phyloP scores from a whole-genome alignment of 225 moss, liverwort and hornwort genomes.

The Thuidium tamariscinum region DNA sequence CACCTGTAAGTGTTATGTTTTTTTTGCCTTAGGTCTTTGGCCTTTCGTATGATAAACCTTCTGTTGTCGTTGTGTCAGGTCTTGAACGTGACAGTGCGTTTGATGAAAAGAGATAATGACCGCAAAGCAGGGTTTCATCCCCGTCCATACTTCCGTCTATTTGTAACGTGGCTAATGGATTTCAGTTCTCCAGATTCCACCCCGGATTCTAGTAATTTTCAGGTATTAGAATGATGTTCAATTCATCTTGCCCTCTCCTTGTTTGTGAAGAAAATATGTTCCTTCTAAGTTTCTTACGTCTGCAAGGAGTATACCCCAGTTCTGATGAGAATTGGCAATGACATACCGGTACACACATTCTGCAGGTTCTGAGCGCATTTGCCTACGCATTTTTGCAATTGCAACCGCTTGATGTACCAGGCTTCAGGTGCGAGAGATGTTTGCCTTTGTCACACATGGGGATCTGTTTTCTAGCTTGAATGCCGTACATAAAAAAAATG shows the following conservation, averaged over 20 bases:
- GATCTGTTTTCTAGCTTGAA: neutral
- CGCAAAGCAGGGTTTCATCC: constrained; percentile 76
- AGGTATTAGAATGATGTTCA: constrained; percentile 26
- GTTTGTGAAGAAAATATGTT: neutral
- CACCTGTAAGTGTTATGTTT: neutral
- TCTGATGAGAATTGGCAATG: neutral
- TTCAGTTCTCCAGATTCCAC: constrained; percentile 78
- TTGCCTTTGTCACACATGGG: neutral
- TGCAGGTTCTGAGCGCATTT: constrained; percentile 78
- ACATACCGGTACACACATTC: neutral
- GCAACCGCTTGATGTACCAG: constrained; percentile 82
- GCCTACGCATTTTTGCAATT: constrained; percentile 62
- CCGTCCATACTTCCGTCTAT: constrained; percentile 87
- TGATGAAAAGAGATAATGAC: constrained; percentile 87
- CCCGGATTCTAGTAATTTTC: constrained; percentile 79
- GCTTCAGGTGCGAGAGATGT: constrained; percentile 61
- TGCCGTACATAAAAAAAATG: neutral
- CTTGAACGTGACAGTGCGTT: constrained; percentile 80
- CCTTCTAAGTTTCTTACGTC: neutral
- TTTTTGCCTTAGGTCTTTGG: neutral
- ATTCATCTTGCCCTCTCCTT: neutral
- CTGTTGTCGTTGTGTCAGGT: constrained; percentile 24
- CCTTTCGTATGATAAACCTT: neutral
- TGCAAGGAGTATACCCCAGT: neutral
- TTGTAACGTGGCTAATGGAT: constrained; percentile 97